phyloP scores from a whole-genome alignment of 805 yeast species.

The Jamesozyma jinghongensis region DNA sequence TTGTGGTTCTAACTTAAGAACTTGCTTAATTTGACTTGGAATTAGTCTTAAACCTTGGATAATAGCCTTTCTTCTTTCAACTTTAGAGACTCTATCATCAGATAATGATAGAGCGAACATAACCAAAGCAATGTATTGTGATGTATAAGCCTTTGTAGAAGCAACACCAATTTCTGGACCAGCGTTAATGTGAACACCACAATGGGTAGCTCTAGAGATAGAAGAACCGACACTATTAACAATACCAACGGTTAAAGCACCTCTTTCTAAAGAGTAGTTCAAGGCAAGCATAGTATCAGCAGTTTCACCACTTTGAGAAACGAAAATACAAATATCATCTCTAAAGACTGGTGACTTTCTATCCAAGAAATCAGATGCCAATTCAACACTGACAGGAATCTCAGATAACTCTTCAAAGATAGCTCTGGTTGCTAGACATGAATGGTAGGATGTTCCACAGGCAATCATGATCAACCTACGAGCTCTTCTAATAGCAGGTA shows the following conservation, averaged over 20 bases:
- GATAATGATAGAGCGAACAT: constrained; percentile 95
- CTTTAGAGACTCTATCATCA: constrained; percentile 75
- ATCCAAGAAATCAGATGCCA: constrained; percentile 92
- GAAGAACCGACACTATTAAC: constrained; percentile 97
- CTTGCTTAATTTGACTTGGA: constrained; percentile 76
- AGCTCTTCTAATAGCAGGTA: constrained; percentile 85
- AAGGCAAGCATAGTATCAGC: constrained; percentile 95
- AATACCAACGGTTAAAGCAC: constrained; percentile 94
- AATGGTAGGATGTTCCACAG: constrained; percentile 98
- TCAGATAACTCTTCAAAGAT: constrained; percentile 94
- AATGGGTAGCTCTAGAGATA: constrained; percentile 92
- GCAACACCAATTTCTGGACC: constrained; percentile 99
- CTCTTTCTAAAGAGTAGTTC: constrained; percentile 92
- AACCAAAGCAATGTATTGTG: constrained; percentile 93
- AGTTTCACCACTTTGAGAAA: constrained; percentile 98
- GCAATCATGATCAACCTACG: constrained; percentile 97
- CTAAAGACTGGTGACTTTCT: constrained; percentile 95
- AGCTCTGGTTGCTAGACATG: constrained; percentile 94
- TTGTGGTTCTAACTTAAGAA: constrained; percentile 59
- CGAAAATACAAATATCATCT: constrained; percentile 95
- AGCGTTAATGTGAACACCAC: constrained; percentile 99
- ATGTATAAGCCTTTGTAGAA: constrained; percentile 96
- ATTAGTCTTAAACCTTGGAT: constrained; percentile 76
- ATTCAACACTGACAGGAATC: constrained; percentile 84
- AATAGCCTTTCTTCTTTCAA: constrained; percentile 71